A percentile compares a stretch with the other conserved stretches of the same genome.
Conservation (phyloP, 2,329 filamentous ascomycete species). For the Neurospora crassa region DNA sequence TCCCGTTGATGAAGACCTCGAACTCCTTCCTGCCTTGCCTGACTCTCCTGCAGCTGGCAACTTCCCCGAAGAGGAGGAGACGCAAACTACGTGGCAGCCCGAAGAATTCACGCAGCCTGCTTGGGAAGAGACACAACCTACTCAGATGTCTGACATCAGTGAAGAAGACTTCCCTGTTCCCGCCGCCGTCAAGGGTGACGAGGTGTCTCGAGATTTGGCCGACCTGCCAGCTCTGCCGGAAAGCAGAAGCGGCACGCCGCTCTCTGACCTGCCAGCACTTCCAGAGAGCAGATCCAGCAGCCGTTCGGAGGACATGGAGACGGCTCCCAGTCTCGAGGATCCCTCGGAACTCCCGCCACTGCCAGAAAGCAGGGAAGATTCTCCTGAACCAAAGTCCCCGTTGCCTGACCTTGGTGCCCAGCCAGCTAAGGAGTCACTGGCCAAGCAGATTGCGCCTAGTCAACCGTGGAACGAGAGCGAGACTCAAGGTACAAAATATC, state of each 20-base stretch:
- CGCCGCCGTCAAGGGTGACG: neutral
- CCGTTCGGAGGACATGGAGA: neutral
- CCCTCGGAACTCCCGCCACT: neutral
- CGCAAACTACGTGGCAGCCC: no score
- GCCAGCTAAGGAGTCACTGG: neutral
- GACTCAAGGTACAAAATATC: neutral
- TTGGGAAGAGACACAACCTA: neutral
- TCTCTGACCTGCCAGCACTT: neutral
- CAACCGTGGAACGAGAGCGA: neutral
- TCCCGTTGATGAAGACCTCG: neutral
- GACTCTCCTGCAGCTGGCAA: neutral
- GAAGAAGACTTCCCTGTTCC: neutral
- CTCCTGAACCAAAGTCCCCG: neutral
- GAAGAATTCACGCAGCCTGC: neutral
- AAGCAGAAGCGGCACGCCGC: no score
- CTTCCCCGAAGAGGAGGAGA: neutral
- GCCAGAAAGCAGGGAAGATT: conserved; percentile 2
- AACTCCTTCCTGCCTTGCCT: neutral
- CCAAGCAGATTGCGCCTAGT: neutral
- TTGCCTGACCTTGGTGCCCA: neutral
- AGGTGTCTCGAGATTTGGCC: neutral
- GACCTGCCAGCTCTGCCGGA: conserved; percentile 1
- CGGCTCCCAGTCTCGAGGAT: neutral
- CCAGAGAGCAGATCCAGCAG: neutral
- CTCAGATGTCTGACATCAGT: neutral